These are phyloP conservation scores for Annulohypoxylon maeteangense DNA, from an alignment of 495 filamentous ascomycete genomes.

Conservation along the genomic window DNA sequence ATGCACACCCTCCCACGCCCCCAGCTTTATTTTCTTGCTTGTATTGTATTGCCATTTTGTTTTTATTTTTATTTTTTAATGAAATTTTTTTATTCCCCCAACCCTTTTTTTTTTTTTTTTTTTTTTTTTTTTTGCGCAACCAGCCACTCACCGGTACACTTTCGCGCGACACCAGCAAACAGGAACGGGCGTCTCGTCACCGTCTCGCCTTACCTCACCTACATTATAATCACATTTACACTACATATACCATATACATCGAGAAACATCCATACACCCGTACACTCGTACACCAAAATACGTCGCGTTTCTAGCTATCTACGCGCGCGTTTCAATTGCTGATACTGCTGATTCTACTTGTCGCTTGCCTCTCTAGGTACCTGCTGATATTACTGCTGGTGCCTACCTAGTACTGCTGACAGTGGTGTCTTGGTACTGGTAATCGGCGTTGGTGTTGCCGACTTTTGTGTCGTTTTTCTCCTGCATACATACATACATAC, in stretches of 20 bases:
- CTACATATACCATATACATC: neutral
- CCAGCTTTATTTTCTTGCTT: slow-evolving; percentile 20
- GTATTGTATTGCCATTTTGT: slow-evolving; percentile 17
- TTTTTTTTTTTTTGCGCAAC: slow-evolving; percentile 20
- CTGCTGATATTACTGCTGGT: neutral
- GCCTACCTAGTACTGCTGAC: slow-evolving; percentile 15
- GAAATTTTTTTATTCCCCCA: slow-evolving; percentile 26
- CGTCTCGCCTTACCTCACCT: slow-evolving; percentile 18
- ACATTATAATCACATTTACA: neutral
- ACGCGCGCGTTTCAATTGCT: neutral
- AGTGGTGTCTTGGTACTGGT: neutral
- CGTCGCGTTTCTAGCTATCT: neutral
- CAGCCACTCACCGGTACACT: slow-evolving; percentile 19
- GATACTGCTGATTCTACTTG: neutral
- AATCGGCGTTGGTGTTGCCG: slow-evolving; percentile 10
- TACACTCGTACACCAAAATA: neutral
- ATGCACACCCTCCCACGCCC: slow-evolving; percentile 30
- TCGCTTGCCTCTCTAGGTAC: neutral
- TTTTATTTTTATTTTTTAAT: slow-evolving; percentile 29
- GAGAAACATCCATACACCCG: slow-evolving; percentile 6
- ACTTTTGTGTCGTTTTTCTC: slow-evolving; percentile 39
- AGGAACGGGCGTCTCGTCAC: slow-evolving; percentile 8
- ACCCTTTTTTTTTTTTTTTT: slow-evolving; percentile 20
- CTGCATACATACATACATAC: slow-evolving; percentile 38
- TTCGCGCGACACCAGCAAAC: slow-evolving; percentile 40